phyloP scores from a whole-genome alignment of 2,329 filamentous ascomycete genomes.

The Setomelanomma holmii region DNA sequence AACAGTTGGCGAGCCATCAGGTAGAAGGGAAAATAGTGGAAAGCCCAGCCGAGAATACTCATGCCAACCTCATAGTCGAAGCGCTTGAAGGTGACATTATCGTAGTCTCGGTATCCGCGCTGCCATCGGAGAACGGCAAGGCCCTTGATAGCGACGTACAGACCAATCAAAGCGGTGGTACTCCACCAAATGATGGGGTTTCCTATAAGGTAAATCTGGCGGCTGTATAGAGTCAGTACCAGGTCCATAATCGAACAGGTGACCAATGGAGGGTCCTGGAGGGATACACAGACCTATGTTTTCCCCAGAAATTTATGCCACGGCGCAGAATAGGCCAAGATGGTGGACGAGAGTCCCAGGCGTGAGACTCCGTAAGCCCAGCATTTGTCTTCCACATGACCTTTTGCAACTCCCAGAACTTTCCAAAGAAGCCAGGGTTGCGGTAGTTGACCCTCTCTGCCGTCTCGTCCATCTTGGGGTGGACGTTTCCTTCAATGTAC shows the following conservation, averaged over 20 bases:
- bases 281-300: slow-evolving; percentile 63
- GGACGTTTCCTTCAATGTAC: slow-evolving; percentile 92
- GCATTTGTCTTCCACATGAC: slow-evolving; percentile 99
- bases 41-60: slow-evolving; percentile 89
- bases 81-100: slow-evolving; percentile 83
- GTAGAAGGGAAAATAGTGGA: slow-evolving; percentile 99
- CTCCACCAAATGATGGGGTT: slow-evolving; percentile 92
- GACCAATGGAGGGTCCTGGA: background rate
- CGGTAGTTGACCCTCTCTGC: slow-evolving; percentile 96
- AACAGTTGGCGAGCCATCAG: slow-evolving; percentile 98
- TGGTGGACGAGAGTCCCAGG: slow-evolving; percentile 94
- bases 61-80: slow-evolving; percentile 97
- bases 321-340: slow-evolving; percentile 92
- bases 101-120: slow-evolving; percentile 87
- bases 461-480: slow-evolving; percentile 73
- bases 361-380: slow-evolving; percentile 92
- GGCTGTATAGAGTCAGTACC: slow-evolving; percentile 42
- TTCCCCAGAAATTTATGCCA: slow-evolving; percentile 99
- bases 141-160: slow-evolving; percentile 86
- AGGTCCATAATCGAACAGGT: background rate
- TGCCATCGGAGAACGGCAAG: slow-evolving; percentile 92
- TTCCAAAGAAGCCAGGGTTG: slow-evolving; percentile 93
- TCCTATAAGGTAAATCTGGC: slow-evolving; percentile 94
- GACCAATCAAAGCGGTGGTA: slow-evolving; percentile 75
- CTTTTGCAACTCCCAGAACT: slow-evolving; percentile 95